Evolutionary conservation across 192 early-diverging fungal genomes (phyloP), one percentile per base, ranked within the genome.

Genomic region (Backusella sp.): DNA sequence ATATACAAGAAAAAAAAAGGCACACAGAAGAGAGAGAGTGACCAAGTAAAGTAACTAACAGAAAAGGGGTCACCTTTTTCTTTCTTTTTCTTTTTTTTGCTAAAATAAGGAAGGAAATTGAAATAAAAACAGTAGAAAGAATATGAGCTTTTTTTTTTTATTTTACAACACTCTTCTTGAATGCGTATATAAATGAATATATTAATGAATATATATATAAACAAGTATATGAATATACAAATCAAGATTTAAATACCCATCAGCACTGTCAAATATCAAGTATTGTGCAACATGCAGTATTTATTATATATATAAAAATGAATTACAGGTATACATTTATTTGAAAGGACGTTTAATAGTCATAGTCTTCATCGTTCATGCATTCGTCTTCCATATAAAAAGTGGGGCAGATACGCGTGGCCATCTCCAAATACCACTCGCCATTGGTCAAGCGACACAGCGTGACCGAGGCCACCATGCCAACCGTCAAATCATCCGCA

Each of bases 311-410:
- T n/a, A n/a, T n/a, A n/a, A n/a, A 44, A 15, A 44, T 44, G 42
- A 4, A 15, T 44, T 44, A 12, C 14, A 49, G 46, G 46, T 49
- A 49, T 59, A 59, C 21, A 23, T 26, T 26, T 14, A 14, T 21
- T 32, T 32, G 32, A 32, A 32, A 32, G 32, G 3, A 1, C 23
- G 7, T 12, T 59, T 28, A 71, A 49, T 46, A 71, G 19, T 67
- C 66, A 12, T 34, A 78, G 9, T 75, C 73, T n/a, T 77, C 78
- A 26, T 77, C 75, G 6, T 67, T 59, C 3, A 42, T 46, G 41
- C 59, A 79, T 5, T 77, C 78, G 49, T 83, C 82, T 66, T 75
- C 68, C 73, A 77, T 77, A 36, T 77, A 80, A 70, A 83, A 80
- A 8, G 73, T 70, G 6, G 82, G 82, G 34, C 71, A 70, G 4